These are phyloP conservation scores for Nicotiana noctiflora DNA, from an alignment of 257 asterid genomes.

Conservation along the genomic window DNA sequence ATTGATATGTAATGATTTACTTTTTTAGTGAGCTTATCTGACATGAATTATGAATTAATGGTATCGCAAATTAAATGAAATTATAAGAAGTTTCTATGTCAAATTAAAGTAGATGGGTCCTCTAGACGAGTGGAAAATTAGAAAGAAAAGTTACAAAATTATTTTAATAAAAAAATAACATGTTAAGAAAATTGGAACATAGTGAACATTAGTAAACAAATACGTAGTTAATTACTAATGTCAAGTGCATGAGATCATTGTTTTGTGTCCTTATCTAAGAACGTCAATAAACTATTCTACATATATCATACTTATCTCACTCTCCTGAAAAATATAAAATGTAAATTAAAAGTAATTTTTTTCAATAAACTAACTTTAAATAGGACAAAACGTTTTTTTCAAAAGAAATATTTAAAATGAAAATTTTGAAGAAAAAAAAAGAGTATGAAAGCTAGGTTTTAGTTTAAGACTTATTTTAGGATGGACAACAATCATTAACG, in stretches of 20 bases:
- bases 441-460: constrained; percentile 1
- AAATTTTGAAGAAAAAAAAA: not conserved
- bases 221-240: not conserved
- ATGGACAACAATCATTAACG: not conserved
- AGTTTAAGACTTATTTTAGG: not conserved
- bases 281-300: not conserved
- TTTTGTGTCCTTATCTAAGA: not conserved
- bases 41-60: not conserved
- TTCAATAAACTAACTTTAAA: not conserved
- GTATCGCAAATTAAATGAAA: not conserved
- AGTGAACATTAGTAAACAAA: not conserved
- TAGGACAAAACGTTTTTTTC: not conserved
- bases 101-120: not conserved
- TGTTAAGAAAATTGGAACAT: constrained; percentile 1
- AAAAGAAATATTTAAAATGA: not conserved
- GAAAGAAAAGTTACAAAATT: not conserved
- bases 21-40: fast-evolving
- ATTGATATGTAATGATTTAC: not conserved
- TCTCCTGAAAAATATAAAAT: not conserved
- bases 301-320: constrained; percentile 1
- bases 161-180: not conserved
- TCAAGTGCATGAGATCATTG: constrained; percentile 4
- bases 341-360: not conserved
- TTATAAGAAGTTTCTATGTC: not conserved
- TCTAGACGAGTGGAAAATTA: not conserved